Conservation (phyloP, 805 yeast genomes). For the Wickerhamomyces canadensis region DNA sequence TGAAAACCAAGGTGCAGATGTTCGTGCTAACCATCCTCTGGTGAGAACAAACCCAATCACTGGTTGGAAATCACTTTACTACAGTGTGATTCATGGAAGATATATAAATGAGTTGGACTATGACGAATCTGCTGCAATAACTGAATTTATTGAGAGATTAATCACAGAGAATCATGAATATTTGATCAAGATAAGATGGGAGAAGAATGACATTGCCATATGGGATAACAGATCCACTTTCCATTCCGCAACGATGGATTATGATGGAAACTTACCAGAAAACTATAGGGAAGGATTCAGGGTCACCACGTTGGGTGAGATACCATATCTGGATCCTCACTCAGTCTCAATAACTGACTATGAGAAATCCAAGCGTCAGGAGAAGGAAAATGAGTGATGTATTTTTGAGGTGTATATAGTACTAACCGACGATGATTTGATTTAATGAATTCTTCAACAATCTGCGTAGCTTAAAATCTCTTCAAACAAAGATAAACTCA, state of each 20-base stretch:
- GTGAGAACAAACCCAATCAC: slow-evolving; percentile 3
- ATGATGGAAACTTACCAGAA: background rate
- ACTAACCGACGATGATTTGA: too few species aligned
- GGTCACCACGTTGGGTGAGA: slow-evolving; percentile 4
- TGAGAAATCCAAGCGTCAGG: background rate
- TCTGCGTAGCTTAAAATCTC: too few species aligned
- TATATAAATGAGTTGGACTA: slow-evolving; percentile 3
- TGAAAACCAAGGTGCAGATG: background rate
- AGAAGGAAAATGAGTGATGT: too few species aligned
- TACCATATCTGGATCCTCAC: slow-evolving; percentile 4
- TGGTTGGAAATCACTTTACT: slow-evolving; percentile 2
- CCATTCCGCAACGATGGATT: slow-evolving; percentile 5
- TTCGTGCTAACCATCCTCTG: slow-evolving; percentile 1
- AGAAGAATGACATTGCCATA: slow-evolving; percentile 1
- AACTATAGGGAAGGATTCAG: slow-evolving; percentile 4
- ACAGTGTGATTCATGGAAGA: slow-evolving; percentile 3
- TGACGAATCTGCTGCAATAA: background rate
- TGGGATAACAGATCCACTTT: slow-evolving; percentile 4
- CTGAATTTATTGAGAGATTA: slow-evolving; percentile 1
- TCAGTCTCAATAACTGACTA: slow-evolving; percentile 2
- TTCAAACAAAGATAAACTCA: too few species aligned
- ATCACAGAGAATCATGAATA: slow-evolving; percentile 3
- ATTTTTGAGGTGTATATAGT: too few species aligned
- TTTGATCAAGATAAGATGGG: slow-evolving; percentile 3
- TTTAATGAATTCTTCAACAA: too few species aligned